Evolutionary conservation across 169 alveolate genomes (phyloP).

Genomic region (Eimeria necatrix): DNA sequence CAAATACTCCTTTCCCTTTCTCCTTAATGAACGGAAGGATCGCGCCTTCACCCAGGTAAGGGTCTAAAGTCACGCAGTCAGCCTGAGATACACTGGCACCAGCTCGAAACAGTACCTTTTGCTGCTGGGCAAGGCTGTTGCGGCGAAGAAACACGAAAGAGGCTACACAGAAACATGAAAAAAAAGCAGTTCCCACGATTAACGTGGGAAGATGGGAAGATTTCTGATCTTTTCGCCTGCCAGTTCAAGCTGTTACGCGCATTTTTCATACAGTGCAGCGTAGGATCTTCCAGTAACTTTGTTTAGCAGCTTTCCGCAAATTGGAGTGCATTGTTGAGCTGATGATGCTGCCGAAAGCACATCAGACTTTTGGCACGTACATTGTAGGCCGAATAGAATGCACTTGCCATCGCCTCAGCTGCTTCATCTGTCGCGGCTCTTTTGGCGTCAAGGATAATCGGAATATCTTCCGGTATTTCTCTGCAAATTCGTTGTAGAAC

Average conservation of each 20-base stretch:
- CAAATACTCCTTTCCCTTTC: conserved; percentile 83
- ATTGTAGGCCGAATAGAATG: conserved; percentile 73
- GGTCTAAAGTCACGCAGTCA: conserved; percentile 83
- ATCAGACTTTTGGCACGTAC: background rate
- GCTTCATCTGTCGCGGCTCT: conserved; percentile 85
- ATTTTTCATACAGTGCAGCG: too few species aligned
- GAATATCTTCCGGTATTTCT: conserved; percentile 83
- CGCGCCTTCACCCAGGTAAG: conserved; percentile 85
- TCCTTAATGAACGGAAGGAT: conserved; percentile 82
- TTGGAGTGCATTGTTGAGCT: too few species aligned
- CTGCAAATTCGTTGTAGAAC: conserved; percentile 81
- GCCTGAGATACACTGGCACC: conserved; percentile 49
- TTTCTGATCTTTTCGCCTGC: too few species aligned
- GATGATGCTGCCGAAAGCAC: too few species aligned
- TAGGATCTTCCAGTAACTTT: too few species aligned
- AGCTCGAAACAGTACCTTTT: background rate
- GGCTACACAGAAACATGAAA: background rate
- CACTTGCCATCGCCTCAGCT: conserved; percentile 81
- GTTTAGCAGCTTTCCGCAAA: background rate
- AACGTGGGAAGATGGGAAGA: too few species aligned
- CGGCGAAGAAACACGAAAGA: background rate
- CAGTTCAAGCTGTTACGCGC: too few species aligned
- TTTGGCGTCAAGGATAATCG: conserved; percentile 84
- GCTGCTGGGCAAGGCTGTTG: background rate
- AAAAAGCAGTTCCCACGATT: too few species aligned